Base-by-base conservation (phyloP, 345 rosid species). In the Eucalyptus dawsonii region DNA sequence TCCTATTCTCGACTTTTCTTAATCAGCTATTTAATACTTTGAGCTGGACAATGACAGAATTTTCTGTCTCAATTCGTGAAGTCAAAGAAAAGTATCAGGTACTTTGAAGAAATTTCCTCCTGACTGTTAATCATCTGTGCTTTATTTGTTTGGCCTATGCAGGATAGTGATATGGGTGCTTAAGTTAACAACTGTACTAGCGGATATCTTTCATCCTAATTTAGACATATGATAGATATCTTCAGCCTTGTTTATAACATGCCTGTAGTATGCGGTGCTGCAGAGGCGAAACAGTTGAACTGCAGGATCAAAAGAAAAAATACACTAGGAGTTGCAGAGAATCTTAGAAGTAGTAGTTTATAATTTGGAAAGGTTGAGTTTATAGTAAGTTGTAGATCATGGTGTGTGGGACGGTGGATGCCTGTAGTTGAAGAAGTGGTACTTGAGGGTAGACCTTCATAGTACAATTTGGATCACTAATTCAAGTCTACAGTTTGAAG, bases 11-110 rank as follows among this genome's bases (percentile, higher is more conserved):
- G 60, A 94, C 96, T 90, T 98, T 97, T 92, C 95, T 98, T 50
- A 98, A 98, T 92, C 98, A 97, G 60, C 92, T 98, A 44, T 98
- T 98, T 90, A 98, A 98, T 94, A 98, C 98, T 8, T 94, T 98
- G 87, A 98, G 99, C 95, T 98, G 99, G 99, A 96, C 97, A 86
- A 95, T 98, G 96, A 98, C 98, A 12, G 99, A 96, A 92, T 97
- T 98, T 90, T 98, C 99, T 88, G 98, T 97, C 92, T 97, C 98
- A 62, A 93, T 98, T 54, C 94, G 98, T 86, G 98, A 96, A 91
- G 97, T 98, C 98, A 99, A 96, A 95, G 99, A 97, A 91, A 95
- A 95, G 90, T 97, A 93, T 92, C 98, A 96, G 96, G 99, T 95
- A 87, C 49, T 80, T 40, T 7, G 13, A 76, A 76, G 85, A 76